Evolutionary conservation across 2,329 filamentous ascomycete genomes (phyloP), one percentile per base, ranked within the genome.

Genomic region (Colletotrichum orbiculare): DNA sequence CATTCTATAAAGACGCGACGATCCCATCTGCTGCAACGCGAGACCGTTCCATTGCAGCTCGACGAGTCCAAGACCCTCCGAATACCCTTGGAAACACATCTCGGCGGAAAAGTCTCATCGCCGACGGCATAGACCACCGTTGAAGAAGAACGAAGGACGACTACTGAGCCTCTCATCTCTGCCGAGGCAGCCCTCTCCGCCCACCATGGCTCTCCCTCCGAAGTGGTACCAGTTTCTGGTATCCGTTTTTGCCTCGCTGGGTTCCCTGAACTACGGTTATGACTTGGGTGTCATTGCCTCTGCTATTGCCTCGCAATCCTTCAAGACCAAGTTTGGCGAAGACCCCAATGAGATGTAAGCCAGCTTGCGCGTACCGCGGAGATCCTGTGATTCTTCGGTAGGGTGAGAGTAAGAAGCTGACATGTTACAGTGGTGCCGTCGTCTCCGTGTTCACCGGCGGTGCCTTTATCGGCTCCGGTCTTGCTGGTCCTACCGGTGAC

Each of bases 401-500:
- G 35, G 38, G 8, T 38, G n/a, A 34, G 43, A 15, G 35, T 10
- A 12, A 43, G 9, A 38, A 13, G 15, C 52, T 54, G 33, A 17
- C 33, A 8, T 34, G 8, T 54, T 15, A 6, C 52, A 89, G 84
- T 42, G 91, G 90, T 57, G 86, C 90, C 4, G 89, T 93, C 0
- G 91, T 94, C 13, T 91, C 90, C 1, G 83, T 94, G 64, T 94
- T 95, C 75, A 95, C 92, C 0, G 90, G 91, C 42, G 85, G 85
- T n/a, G 91, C 91, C 25, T 93, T 93, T 77, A 85, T 91, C 68
- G 91, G 91, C 8, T 88, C 91, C 34, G 79, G 80, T 38, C 78
- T 87, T 41, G 91, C 88, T 43, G 92, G 91, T 65, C 83, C 86
- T 1, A 71, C 79, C 41, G 88, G 89, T 67, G 88, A 94, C 73